Evolutionary conservation across 1,139 yeast genomes (phyloP), one percentile per base, ranked within the genome.

Genomic region (Geotrichum klebahnii): DNA sequence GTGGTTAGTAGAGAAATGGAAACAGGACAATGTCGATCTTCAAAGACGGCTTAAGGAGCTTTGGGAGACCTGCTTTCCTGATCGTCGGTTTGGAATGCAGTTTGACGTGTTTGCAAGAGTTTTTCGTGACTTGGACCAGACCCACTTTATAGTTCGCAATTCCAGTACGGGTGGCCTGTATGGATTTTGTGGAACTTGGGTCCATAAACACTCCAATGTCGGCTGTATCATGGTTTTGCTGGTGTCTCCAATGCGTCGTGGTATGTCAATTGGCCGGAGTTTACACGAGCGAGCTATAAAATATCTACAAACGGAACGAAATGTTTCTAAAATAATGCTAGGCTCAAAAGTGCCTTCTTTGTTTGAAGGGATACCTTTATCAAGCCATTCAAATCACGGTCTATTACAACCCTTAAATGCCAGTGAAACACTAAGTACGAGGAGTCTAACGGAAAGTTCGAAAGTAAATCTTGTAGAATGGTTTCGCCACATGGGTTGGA

Each of bases 1-100:
- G 54, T 81, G 86, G 86, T 69, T 81, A 40, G 85, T 80, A 17
- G 86, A 81, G 58, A 79, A 74, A 53, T 77, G 79, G 61, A 74
- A 76, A 53, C 60, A 75, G 37, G 68, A 68, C 14, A 67, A 84
- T 40, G n/a, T n/a, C n/a, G 85, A 81, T 60, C 72, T 79, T 72
- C 63, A 71, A 10, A 75, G 79, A 22, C n/a, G n/a, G n/a, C 67
- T 81, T 36, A 68, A 73, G 17, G 69, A 70, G 23, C 65, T 81
- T 46, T 65, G 67, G 68, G 66, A 63, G 50, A 55, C 52, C 32
- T 64, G 67, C 53, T 64, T 63, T 53, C 65, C 49, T 2, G 29
- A 35, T 12, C 57, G 70, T 52, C 68, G 80, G 53, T 81, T 29
- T 3, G 31, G 38, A 20, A 36, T 36, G 40, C 40, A 36, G 14